Conservation (phyloP, 768 basidiomycete species). For the Cystofilobasidium bisporidii region DNA sequence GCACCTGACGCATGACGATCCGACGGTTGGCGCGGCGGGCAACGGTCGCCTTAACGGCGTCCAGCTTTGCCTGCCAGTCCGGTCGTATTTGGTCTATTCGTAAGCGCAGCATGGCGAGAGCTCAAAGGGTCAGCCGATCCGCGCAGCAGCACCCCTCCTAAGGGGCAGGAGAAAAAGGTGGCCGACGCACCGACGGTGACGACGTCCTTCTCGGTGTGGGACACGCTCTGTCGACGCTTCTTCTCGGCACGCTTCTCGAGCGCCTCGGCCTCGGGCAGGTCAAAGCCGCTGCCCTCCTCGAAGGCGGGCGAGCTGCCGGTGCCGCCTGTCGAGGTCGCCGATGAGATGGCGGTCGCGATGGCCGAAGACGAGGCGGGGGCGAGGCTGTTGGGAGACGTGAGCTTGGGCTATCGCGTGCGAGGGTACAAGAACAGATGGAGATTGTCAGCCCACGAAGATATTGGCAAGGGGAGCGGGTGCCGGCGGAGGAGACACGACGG, state of each 20-base stretch:
- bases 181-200: constrained; percentile 72
- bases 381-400: neutral
- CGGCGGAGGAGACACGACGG: neutral
- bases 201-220: constrained; percentile 75
- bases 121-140: neutral
- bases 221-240: constrained; percentile 65
- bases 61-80: constrained; percentile 94
- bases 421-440: neutral
- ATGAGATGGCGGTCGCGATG: neutral
- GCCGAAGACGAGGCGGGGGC: neutral
- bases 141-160: constrained; percentile 16
- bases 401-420: too few relatives aligned
- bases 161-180: neutral
- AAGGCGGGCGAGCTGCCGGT: neutral
- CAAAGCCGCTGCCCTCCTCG: constrained; percentile 3
- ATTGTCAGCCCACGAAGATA: too few relatives aligned
- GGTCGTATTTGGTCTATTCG: constrained; percentile 82
- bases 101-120: too few relatives aligned
- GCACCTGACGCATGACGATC: constrained; percentile 84
- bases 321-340: neutral
- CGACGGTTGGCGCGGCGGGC: constrained; percentile 89
- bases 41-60: constrained; percentile 87
- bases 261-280: constrained; percentile 2
- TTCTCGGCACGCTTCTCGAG: constrained; percentile 29
- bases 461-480: neutral